Percentiles rank a stretch among this genome's conserved stretches.
Conservation (phyloP, 2,329 filamentous ascomycete genomes). For the Trichothecium sympodiale region DNA sequence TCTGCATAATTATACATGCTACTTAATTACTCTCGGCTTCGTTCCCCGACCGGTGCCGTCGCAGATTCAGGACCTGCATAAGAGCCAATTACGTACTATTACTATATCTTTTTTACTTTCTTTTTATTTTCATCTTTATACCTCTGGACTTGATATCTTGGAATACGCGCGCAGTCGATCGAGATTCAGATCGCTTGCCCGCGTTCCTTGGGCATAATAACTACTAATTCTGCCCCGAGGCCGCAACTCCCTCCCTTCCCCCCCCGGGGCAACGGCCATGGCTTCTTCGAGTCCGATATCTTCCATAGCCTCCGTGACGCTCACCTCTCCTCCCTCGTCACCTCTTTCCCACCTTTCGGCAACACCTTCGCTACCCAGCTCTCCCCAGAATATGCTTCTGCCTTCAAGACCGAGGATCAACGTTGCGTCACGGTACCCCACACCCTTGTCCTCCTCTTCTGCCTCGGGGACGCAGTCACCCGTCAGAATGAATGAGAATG, state of each 20-base stretch:
- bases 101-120: not conserved
- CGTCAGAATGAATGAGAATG: constrained; percentile 29
- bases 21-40: no score
- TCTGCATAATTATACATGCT: no score
- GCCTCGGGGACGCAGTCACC: constrained; percentile 41
- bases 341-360: constrained; percentile 42
- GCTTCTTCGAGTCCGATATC: constrained; percentile 1
- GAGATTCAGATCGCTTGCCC: not conserved
- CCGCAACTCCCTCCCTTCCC: no score
- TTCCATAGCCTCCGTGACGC: not conserved
- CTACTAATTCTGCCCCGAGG: not conserved
- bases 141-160: no score
- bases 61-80: not conserved
- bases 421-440: constrained; percentile 36
- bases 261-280: no score
- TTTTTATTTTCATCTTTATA: constrained; percentile 1
- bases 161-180: no score
- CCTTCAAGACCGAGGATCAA: constrained; percentile 18
- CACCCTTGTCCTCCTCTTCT: constrained; percentile 32
- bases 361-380: constrained; percentile 39
- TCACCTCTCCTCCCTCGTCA: constrained; percentile 33
- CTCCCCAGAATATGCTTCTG: constrained; percentile 17
- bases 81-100: no score
- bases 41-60: no score
- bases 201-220: not conserved